Evolutionary conservation across 805 yeast genomes (phyloP).

Genomic region (Candida rishiriensis): DNA sequence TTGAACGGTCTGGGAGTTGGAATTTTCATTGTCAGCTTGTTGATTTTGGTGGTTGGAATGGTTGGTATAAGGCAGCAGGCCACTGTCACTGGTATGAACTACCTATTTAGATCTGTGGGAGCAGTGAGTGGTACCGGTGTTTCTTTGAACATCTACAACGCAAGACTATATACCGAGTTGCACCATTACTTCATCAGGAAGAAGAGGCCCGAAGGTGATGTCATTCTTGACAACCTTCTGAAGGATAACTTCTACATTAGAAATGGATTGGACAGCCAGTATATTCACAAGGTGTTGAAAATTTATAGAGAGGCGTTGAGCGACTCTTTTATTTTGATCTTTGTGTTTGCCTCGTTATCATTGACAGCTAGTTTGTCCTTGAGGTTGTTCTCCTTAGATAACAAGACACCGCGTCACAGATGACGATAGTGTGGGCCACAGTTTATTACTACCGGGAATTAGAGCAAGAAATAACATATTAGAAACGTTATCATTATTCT

Average conservation of each 20-base stretch:
- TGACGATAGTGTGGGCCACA: neutral
- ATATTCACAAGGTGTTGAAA: conserved; percentile 24
- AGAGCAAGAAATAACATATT: too few species aligned
- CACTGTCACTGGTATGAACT: conserved; percentile 44
- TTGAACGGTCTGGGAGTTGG: conserved; percentile 38
- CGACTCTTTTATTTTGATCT: conserved; percentile 21
- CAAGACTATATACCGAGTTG: conserved; percentile 27
- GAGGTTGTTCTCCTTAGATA: conserved; percentile 13
- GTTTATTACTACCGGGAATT: too few species aligned
- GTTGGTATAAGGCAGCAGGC: conserved; percentile 44
- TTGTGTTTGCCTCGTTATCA: conserved; percentile 23
- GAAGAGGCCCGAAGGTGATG: conserved; percentile 21
- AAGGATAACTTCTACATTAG: conserved; percentile 26
- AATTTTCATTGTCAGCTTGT: conserved; percentile 34
- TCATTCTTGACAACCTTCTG: conserved; percentile 18
- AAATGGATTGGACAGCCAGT: conserved; percentile 25
- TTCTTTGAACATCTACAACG: conserved; percentile 34
- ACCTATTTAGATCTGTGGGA: conserved; percentile 46
- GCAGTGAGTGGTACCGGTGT: conserved; percentile 43
- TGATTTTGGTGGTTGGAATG: conserved; percentile 39
- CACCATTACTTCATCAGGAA: conserved; percentile 27
- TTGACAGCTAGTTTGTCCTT: conserved; percentile 20
- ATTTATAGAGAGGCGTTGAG: conserved; percentile 25
- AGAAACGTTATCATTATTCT: too few species aligned
- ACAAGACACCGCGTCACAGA: conserved; percentile 2